Evolutionary conservation across 1,284 basidiomycete genomes (phyloP), one percentile per base, ranked within the genome.

Genomic region (Fistulinella cinereoalba): DNA sequence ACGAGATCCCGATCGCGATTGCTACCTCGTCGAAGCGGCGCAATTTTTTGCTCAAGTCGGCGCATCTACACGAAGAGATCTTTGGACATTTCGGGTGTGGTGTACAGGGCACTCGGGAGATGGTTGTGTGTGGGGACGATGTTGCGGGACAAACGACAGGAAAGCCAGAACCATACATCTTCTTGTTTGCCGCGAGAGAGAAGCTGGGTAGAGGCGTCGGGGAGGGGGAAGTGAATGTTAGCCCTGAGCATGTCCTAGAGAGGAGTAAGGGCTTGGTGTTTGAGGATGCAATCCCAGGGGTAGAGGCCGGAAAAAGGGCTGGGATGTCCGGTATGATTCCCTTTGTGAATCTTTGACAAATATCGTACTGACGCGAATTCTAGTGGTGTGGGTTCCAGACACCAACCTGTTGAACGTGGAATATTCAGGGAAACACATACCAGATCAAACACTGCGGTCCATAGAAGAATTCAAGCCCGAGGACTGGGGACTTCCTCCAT

Each of bases 331-430:
- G 88, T 88, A 48, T 27, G 77, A 65, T n/a, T 4, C 37, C 39
- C 22, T 51, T 27, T 41, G 42, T 25, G 23, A 43, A 27, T 12
- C 31, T 8, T 22, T 3, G 47, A 18, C 11, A 44, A 6, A 22
- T 18, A 33, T 18, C 15, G 32, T 33, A 13, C 48, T 60, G 28
- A 60, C 41, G 9, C 45, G 15, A 41, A 36, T 31, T 41, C 42
- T 52, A 89, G 88, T 87, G 24, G 72, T 87, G 8, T 91, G 88
- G 88, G 77, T 89, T 13, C 88, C 88, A 8, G 88, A 91, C 59
- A 56, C 72, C 12, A 80, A 83, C 47, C 68, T 90, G 8, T 66
- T 81, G n/a, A 65, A 73, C 10, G 62, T 84, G 12, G 71, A 68
- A 15, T 71, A 77, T 50, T 57, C 66, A 24, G 70, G 70, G 11